Percentiles rank a stretch among this genome's conserved stretches.
Conservation (phyloP, 2,329 filamentous ascomycete species). For the Fusarium papillatum region DNA sequence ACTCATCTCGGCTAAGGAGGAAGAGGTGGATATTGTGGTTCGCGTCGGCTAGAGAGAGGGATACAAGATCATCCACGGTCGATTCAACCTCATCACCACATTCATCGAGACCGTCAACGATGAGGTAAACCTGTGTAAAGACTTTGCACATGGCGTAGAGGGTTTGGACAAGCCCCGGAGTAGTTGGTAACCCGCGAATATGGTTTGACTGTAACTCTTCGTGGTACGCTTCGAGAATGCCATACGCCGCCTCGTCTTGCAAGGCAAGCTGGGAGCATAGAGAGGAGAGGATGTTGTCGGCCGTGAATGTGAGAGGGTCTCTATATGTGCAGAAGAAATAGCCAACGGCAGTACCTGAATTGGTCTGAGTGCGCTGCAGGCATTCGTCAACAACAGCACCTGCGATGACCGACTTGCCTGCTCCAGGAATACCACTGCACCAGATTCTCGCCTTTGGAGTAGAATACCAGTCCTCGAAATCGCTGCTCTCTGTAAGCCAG, state of each 20-base stretch:
- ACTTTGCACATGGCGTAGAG: not conserved
- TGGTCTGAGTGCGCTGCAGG: not conserved
- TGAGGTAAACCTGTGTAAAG: not conserved
- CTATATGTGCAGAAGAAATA: constrained; percentile 17
- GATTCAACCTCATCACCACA: not conserved
- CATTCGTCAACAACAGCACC: constrained; percentile 1
- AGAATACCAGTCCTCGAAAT: constrained; percentile 3
- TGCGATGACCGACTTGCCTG: constrained; percentile 13
- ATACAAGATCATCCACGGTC: not conserved
- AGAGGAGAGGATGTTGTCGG: not conserved
- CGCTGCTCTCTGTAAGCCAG: constrained; percentile 5
- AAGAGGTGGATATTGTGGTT: not conserved
- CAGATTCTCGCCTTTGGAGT: not conserved
- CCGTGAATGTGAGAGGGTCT: not conserved
- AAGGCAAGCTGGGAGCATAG: constrained; percentile 7
- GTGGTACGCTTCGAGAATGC: not conserved
- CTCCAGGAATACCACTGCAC: constrained; percentile 20
- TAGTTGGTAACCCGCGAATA: not conserved
- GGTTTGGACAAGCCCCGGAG: not conserved
- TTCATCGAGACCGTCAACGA: constrained; percentile 4
- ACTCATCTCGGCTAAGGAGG: constrained; percentile 23
- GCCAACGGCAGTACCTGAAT: not conserved
- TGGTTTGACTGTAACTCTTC: not conserved
- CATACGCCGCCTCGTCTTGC: not conserved
- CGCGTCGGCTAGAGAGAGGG: not conserved